These are phyloP conservation scores for Leccinum imitatum DNA, from an alignment of 768 basidiomycete genomes.

Conservation along the genomic window DNA sequence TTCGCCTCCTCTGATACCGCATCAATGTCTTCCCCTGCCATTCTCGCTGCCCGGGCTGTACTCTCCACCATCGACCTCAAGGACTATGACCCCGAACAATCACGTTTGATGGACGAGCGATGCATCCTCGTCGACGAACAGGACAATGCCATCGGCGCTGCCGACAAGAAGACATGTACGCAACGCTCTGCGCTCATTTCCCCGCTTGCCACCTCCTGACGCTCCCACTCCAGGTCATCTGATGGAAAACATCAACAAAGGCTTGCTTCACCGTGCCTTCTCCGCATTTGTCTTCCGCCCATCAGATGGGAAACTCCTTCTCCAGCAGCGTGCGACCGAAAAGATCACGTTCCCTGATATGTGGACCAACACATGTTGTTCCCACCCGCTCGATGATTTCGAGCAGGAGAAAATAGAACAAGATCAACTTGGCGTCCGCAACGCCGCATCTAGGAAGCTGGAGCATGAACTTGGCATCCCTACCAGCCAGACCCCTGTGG, in stretches of 20 bases:
- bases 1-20: slow-evolving; percentile 6
- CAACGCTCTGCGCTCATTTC: slow-evolving; percentile 12
- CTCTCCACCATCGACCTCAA: slow-evolving; percentile 78
- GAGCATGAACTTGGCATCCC: slow-evolving; percentile 97
- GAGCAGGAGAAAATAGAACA: slow-evolving; percentile 75
- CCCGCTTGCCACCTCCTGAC: slow-evolving; percentile 1
- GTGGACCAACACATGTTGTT: slow-evolving; percentile 99
- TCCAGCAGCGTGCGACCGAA: slow-evolving; percentile 95
- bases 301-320: slow-evolving; percentile 85
- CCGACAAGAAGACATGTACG: slow-evolving; percentile 96
- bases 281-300: slow-evolving; percentile 97
- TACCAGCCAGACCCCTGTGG: slow-evolving; percentile 66
- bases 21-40: slow-evolving; percentile 59
- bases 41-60: slow-evolving; percentile 57
- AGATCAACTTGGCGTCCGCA: slow-evolving; percentile 78
- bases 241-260: slow-evolving; percentile 95
- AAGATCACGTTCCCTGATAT: slow-evolving; percentile 99
- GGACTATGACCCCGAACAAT: slow-evolving; percentile 89
- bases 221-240: slow-evolving; percentile 62
- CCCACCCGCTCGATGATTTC: slow-evolving; percentile 93
- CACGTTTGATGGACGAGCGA: slow-evolving; percentile 92
- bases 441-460: slow-evolving; percentile 93
- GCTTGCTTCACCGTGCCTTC: slow-evolving; percentile 95
- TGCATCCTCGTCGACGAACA: slow-evolving; percentile 92
- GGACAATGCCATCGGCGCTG: slow-evolving; percentile 79